A percentile compares a stretch with the other conserved stretches of the same genome.
phyloP scores from a whole-genome alignment of 2,329 filamentous ascomycete genomes.

The Geosmithia flava region DNA sequence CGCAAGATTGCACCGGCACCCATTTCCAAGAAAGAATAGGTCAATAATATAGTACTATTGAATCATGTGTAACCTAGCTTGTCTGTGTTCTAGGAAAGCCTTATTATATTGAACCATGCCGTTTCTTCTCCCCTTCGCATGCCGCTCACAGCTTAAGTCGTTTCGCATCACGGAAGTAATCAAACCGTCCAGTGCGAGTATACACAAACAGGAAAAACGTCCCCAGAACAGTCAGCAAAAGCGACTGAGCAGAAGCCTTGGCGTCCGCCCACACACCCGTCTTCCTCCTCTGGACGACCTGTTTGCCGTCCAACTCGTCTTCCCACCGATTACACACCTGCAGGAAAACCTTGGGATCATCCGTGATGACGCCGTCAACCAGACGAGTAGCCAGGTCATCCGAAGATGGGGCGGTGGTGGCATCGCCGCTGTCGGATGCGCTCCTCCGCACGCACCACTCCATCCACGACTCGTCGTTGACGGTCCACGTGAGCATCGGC shows the following conservation, averaged over 20 bases:
- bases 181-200: conserved; percentile 12
- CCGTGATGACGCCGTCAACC: conserved; percentile 76
- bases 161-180: conserved; percentile 10
- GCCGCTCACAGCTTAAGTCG: not conserved
- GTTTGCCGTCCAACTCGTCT: conserved; percentile 17
- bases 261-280: not conserved
- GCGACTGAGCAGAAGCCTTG: not conserved
- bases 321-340: conserved; percentile 38
- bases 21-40: not conserved
- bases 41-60: too few relatives aligned
- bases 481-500: conserved; percentile 71
- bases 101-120: too few relatives aligned
- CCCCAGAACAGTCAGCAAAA: not conserved
- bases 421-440: conserved; percentile 14
- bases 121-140: not conserved
- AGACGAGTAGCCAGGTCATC: conserved; percentile 3
- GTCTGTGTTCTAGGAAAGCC: too few relatives aligned
- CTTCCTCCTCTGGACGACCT: not conserved
- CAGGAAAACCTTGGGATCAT: conserved; percentile 60
- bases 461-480: conserved; percentile 72
- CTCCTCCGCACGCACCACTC: conserved; percentile 54
- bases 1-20: not conserved
- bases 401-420: not conserved
- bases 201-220: conserved; percentile 5
- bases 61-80: too few relatives aligned